Evolutionary conservation across 2,329 filamentous ascomycete genomes (phyloP).

Genomic region (Trichoderma atroviride): DNA sequence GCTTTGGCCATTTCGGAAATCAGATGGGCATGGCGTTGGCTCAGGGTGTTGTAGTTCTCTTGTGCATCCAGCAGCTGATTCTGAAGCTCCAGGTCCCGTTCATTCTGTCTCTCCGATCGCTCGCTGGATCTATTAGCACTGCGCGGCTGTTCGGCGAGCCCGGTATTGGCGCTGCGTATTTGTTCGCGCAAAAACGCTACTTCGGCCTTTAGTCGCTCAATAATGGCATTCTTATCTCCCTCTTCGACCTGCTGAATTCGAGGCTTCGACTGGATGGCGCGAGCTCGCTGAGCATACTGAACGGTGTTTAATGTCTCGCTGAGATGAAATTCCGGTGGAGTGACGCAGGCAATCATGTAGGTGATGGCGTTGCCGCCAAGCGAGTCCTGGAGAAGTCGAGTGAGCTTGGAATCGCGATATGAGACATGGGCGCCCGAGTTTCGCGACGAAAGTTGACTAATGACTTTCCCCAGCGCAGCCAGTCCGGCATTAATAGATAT

Average conservation of each 20-base stretch:
- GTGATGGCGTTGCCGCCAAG: slow-evolving; percentile 96
- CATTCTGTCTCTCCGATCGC: slow-evolving; percentile 75
- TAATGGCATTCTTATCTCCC: slow-evolving; percentile 88
- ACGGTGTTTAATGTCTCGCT: slow-evolving; percentile 98
- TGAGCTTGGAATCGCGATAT: slow-evolving; percentile 97
- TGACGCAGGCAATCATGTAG: slow-evolving; percentile 99
- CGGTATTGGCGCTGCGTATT: slow-evolving; percentile 74
- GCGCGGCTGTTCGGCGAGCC: slow-evolving; percentile 59
- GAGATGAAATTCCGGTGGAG: slow-evolving; percentile 92
- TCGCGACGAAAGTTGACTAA: slow-evolving; percentile 92
- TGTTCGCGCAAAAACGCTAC: slow-evolving; percentile 93
- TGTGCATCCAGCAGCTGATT: slow-evolving; percentile 91
- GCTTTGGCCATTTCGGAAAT: slow-evolving; percentile 92
- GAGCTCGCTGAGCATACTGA: slow-evolving; percentile 92
- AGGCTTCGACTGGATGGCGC: slow-evolving; percentile 96
- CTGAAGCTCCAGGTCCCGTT: slow-evolving; percentile 86
- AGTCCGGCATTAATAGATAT: slow-evolving; percentile 98
- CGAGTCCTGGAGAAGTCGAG: slow-evolving; percentile 91
- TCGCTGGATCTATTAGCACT: slow-evolving; percentile 61
- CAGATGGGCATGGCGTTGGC: slow-evolving; percentile 90
- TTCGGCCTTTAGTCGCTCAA: slow-evolving; percentile 91
- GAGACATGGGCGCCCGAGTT: slow-evolving; percentile 88
- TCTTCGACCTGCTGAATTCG: slow-evolving; percentile 94
- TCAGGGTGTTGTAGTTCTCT: slow-evolving; percentile 91
- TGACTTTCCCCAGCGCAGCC: slow-evolving; percentile 94